phyloP scores from a whole-genome alignment of 805 yeast genomes.

The Maudiozyma serrabonitensis region DNA sequence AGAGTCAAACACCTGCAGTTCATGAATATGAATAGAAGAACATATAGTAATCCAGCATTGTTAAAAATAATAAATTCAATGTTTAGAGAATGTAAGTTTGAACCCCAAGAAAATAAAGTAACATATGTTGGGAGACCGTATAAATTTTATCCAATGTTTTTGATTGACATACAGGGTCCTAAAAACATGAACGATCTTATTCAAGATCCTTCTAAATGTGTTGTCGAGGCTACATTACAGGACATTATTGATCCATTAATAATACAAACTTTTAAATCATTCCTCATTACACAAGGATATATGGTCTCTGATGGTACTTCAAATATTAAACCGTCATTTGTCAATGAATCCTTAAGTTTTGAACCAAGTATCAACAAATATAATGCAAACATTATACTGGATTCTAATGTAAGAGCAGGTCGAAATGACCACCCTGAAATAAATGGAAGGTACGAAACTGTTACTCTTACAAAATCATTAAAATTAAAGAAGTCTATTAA shows the following conservation, averaged over 20 bases:
- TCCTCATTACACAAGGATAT: constrained; percentile 20
- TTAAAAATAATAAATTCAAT: constrained; percentile 15
- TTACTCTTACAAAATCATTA: too few relatives aligned
- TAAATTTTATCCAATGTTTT: constrained; percentile 31
- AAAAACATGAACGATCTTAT: constrained; percentile 29
- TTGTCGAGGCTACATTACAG: constrained; percentile 21
- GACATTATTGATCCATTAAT: constrained; percentile 27
- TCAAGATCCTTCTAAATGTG: constrained; percentile 33
- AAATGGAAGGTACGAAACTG: neutral
- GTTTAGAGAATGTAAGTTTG: constrained; percentile 9
- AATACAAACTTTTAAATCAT: constrained; percentile 23
- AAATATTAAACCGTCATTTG: neutral
- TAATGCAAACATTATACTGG: neutral
- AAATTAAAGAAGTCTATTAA: too few relatives aligned
- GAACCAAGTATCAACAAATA: neutral
- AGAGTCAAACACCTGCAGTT: constrained; percentile 35
- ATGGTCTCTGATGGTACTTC: neutral
- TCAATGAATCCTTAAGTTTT: neutral
- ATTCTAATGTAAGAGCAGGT: neutral
- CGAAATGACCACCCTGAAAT: neutral
- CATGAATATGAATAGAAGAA: constrained; percentile 37
- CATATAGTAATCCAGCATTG: constrained; percentile 15
- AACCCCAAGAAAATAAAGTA: constrained; percentile 3
- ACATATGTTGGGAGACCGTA: constrained; percentile 29
- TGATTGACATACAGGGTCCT: constrained; percentile 28